Evolutionary conservation across 345 rosid genomes (phyloP).

Genomic region (Populus alba): DNA sequence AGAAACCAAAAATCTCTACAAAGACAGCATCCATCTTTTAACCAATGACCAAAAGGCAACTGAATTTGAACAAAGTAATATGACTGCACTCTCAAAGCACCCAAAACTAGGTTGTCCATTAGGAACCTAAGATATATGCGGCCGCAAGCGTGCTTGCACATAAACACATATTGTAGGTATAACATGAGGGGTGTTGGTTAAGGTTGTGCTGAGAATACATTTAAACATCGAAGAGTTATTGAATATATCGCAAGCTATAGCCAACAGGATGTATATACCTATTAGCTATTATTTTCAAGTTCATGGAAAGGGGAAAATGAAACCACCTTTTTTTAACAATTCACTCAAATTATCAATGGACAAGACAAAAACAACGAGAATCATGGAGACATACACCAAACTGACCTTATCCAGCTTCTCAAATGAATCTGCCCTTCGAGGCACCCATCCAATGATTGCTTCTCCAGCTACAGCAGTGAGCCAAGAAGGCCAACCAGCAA

Average conservation of each 20-base stretch:
- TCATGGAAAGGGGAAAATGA: neutral
- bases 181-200: too few species aligned
- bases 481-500: slow-evolving; percentile 99
- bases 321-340: neutral
- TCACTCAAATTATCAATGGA: slow-evolving; percentile 4
- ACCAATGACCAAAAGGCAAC: neutral
- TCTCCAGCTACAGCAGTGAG: slow-evolving; percentile 88
- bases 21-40: neutral
- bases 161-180: neutral
- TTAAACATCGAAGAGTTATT: neutral
- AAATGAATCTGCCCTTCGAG: slow-evolving; percentile 83
- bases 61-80: neutral
- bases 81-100: neutral
- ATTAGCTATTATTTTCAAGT: neutral
- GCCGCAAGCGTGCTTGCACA: too few species aligned
- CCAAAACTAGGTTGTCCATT: neutral
- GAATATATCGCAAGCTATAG: neutral
- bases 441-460: slow-evolving; percentile 94
- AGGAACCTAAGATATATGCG: neutral
- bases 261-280: neutral
- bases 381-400: neutral
- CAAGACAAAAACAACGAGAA: neutral
- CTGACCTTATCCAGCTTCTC: slow-evolving; percentile 91
- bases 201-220: neutral
- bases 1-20: neutral